These are phyloP conservation scores for Fomitopsis pinicola DNA, from an alignment of 1,284 basidiomycete species.

Conservation along the genomic window DNA sequence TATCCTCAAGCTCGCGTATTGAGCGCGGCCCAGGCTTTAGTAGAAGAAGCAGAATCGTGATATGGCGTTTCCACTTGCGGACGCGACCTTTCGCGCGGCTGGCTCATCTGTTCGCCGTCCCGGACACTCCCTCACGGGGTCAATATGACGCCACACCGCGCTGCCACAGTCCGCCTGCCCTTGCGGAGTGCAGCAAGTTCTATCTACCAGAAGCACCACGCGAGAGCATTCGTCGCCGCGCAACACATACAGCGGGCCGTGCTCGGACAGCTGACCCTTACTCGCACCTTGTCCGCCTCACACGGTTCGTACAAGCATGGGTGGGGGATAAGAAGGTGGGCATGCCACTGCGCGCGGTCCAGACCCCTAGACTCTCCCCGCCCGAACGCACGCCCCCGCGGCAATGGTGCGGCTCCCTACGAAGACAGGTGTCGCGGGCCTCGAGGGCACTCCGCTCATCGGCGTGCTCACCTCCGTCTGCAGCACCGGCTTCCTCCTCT, in stretches of 20 bases:
- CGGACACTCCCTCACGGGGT: neutral
- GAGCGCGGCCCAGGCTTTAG: too few relatives aligned
- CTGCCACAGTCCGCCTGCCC: neutral
- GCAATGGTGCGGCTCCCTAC: neutral
- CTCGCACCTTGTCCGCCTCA: too few relatives aligned
- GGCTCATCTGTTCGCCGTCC: neutral
- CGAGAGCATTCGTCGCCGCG: too few relatives aligned
- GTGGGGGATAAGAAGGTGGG: neutral
- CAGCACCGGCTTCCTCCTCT: constrained; percentile 33
- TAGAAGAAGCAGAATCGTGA: too few relatives aligned
- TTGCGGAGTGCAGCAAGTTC: neutral
- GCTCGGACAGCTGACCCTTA: neutral
- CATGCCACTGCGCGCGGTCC: neutral
- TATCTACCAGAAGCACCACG: neutral
- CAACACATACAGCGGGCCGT: neutral
- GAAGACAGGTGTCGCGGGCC: constrained; percentile 1
- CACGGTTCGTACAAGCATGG: neutral
- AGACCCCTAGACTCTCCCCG: neutral
- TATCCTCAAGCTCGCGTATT: too few relatives aligned
- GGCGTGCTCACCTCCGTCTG: constrained; percentile 9
- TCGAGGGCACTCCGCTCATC: constrained; percentile 5
- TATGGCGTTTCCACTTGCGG: too few relatives aligned
- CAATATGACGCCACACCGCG: neutral
- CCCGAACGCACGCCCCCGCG: neutral
- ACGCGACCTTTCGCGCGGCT: neutral